phyloP scores from a whole-genome alignment of 2,329 filamentous ascomycete genomes.

The Pyrenophora teres region DNA sequence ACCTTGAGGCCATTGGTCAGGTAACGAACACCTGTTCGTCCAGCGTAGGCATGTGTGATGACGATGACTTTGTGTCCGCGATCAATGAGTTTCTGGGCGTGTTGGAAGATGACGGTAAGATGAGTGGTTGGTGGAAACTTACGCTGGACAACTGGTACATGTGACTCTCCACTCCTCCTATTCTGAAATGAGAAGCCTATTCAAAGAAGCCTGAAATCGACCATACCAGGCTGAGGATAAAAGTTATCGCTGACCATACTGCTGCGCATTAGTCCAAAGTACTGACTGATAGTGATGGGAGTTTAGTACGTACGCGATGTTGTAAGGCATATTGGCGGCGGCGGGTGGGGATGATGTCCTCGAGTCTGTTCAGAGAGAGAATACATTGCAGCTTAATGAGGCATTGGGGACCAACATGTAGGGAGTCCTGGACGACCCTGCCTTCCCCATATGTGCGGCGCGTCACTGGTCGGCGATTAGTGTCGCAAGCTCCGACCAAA shows the following conservation, averaged over 20 bases:
- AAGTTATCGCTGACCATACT: slow-evolving; percentile 99
- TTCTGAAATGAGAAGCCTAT: slow-evolving; percentile 23
- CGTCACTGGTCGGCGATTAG: slow-evolving; percentile 35
- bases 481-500: slow-evolving; percentile 30
- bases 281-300: neutral
- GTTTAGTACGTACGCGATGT: slow-evolving; percentile 64
- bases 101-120: slow-evolving; percentile 15
- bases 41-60: slow-evolving; percentile 93
- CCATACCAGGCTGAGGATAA: slow-evolving; percentile 83
- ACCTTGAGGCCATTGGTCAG: slow-evolving; percentile 98
- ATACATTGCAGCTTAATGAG: slow-evolving; percentile 32
- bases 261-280: slow-evolving; percentile 14
- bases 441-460: slow-evolving; percentile 9
- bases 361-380: slow-evolving; percentile 7
- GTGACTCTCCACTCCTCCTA: slow-evolving; percentile 90
- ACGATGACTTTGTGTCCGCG: slow-evolving; percentile 97
- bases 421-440: neutral
- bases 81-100: slow-evolving; percentile 80
- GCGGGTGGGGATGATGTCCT: slow-evolving; percentile 27
- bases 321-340: slow-evolving; percentile 64
- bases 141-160: slow-evolving; percentile 93
- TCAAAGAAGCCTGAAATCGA: neutral
- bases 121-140: slow-evolving; percentile 22
- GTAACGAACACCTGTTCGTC: slow-evolving; percentile 89
- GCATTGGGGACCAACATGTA: slow-evolving; percentile 1